These are phyloP conservation scores for Penstemon barbatus DNA, from an alignment of 257 asterid species.

Conservation along the genomic window DNA sequence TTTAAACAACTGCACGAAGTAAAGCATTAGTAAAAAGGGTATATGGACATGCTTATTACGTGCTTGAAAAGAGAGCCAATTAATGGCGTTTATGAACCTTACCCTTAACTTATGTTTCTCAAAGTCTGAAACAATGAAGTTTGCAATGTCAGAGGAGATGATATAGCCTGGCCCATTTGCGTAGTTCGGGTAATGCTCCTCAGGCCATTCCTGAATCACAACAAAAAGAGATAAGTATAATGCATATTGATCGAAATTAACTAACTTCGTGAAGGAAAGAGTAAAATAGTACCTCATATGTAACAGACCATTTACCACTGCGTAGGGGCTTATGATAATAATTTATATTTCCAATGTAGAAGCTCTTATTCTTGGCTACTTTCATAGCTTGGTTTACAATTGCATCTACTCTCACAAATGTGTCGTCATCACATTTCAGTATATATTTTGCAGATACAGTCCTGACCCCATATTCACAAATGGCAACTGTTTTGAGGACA, in stretches of 20 bases:
- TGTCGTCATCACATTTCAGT: constrained; percentile 64
- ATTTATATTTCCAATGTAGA: constrained; percentile 83
- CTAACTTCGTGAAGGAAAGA: not conserved
- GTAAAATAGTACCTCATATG: constrained; percentile 54
- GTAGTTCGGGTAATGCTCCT: constrained; percentile 86
- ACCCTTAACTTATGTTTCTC: constrained; percentile 67
- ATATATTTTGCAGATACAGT: constrained; percentile 43
- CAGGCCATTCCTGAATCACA: constrained; percentile 89
- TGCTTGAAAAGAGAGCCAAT: not conserved
- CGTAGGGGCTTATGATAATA: constrained; percentile 81
- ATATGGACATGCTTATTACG: not conserved
- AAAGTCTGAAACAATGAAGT: constrained; percentile 60
- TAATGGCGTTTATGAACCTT: constrained; percentile 17
- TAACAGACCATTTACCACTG: constrained; percentile 96
- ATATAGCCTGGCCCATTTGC: constrained; percentile 98
- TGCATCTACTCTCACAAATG: constrained; percentile 58
- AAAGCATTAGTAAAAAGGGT: not conserved
- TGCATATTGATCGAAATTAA: no score
- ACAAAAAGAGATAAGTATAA: constrained; percentile 1
- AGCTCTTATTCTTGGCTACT: constrained; percentile 39
- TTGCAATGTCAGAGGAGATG: constrained; percentile 79
- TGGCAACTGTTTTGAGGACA: constrained; percentile 88
- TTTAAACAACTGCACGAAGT: constrained; percentile 65
- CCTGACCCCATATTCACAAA: constrained; percentile 74
- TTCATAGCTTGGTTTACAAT: constrained; percentile 45